Evolutionary conservation across 768 basidiomycete species (phyloP).

Genomic region (Daedalea quercina): DNA sequence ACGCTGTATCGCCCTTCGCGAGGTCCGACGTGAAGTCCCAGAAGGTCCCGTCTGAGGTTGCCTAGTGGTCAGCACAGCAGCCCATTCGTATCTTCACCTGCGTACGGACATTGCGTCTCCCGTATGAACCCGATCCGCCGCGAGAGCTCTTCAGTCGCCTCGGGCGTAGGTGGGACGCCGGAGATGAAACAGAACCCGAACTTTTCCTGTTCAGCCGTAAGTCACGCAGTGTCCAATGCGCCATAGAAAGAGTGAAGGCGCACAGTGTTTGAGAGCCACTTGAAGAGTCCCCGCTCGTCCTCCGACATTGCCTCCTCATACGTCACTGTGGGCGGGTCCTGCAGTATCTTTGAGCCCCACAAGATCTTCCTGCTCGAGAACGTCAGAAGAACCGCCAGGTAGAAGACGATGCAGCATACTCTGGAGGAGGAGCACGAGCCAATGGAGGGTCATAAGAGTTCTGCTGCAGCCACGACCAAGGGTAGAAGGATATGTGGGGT

Average conservation of each 20-base stretch:
- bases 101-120: constrained; percentile 63
- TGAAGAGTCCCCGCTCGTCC: constrained; percentile 61
- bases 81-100: not conserved
- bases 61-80: not conserved
- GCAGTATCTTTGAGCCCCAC: constrained; percentile 76
- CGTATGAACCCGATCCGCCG: constrained; percentile 81
- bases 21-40: constrained; percentile 97
- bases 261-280: constrained; percentile 79
- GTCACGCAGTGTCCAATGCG: not conserved
- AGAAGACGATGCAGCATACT: constrained; percentile 34
- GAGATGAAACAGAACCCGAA: constrained; percentile 88
- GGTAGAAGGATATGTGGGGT: constrained; percentile 76
- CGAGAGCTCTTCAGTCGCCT: constrained; percentile 77
- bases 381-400: not conserved
- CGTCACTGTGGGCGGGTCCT: constrained; percentile 65
- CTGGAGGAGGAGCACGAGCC: constrained; percentile 21
- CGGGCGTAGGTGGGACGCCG: constrained; percentile 72
- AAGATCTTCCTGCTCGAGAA: constrained; percentile 49
- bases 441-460: constrained; percentile 78
- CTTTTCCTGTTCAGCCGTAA: constrained; percentile 45
- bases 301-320: constrained; percentile 69
- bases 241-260: constrained; percentile 20
- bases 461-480: constrained; percentile 76
- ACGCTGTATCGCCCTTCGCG: constrained; percentile 89
- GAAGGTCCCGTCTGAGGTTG: constrained; percentile 72